Conservation (phyloP, 2,329 filamentous ascomycete genomes). For the Hypoxylon sp. region DNA sequence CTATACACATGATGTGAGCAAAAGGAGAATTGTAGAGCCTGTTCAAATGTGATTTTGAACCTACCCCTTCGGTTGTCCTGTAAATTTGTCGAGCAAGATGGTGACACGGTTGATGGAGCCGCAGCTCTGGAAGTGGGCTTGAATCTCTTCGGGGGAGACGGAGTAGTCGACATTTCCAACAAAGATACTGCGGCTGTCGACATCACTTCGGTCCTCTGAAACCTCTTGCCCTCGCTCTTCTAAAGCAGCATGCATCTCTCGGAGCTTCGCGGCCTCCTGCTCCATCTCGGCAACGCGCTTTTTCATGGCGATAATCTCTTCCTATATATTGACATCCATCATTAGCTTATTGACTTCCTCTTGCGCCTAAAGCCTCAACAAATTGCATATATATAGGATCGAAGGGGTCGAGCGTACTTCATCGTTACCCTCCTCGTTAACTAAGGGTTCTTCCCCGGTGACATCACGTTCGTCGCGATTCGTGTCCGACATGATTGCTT, state of each 20-base stretch:
- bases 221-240: conserved; percentile 88
- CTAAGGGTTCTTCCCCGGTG: conserved; percentile 52
- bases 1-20: conserved; percentile 62
- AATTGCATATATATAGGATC: conserved; percentile 34
- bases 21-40: not conserved
- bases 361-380: conserved; percentile 21
- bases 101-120: conserved; percentile 98
- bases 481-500: conserved; percentile 50
- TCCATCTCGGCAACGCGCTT: conserved; percentile 90
- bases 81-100: conserved; percentile 97
- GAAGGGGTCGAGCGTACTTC: conserved; percentile 59
- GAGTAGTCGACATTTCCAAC: conserved; percentile 99
- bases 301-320: conserved; percentile 92
- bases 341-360: conserved; percentile 48
- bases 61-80: conserved; percentile 98
- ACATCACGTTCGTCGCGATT: conserved; percentile 51
- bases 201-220: conserved; percentile 93
- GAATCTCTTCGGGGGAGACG: conserved; percentile 96
- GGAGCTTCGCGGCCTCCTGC: conserved; percentile 86
- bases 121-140: conserved; percentile 97
- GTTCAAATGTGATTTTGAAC: conserved; percentile 51
- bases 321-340: conserved; percentile 57
- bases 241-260: conserved; percentile 88
- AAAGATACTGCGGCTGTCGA: conserved; percentile 96
- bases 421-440: conserved; percentile 63